Evolutionary conservation across 257 asterid species (phyloP).

Genomic region (Parsonsia alboflavescens): DNA sequence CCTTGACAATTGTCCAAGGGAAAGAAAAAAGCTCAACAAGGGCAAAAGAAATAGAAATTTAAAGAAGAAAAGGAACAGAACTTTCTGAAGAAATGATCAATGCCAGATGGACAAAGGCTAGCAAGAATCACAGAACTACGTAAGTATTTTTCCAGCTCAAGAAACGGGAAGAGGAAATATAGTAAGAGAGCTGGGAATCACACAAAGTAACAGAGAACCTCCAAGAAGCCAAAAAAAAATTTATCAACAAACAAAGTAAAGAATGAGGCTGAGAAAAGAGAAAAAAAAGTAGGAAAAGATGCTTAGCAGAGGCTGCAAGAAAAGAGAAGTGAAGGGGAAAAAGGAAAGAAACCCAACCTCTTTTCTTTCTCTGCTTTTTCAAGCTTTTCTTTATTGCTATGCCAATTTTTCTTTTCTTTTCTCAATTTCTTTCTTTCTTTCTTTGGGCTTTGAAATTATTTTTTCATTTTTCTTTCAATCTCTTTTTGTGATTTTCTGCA

Average conservation of each 20-base stretch:
- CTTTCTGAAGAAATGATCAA: slow-evolving; percentile 41
- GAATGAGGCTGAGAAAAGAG: slow-evolving; percentile 35
- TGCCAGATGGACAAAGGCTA: slow-evolving; percentile 32
- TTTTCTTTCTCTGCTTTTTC: slow-evolving; percentile 37
- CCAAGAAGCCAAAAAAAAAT: slow-evolving; percentile 7
- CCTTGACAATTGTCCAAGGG: slow-evolving; percentile 14
- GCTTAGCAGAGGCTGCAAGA: slow-evolving; percentile 64
- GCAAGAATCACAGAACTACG: slow-evolving; percentile 32
- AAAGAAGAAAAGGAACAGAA: slow-evolving; percentile 30
- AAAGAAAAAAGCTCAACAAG: slow-evolving; percentile 25
- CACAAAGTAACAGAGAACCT: slow-evolving; percentile 27
- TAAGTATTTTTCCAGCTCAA: slow-evolving; percentile 27
- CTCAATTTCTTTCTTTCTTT: slow-evolving; percentile 6
- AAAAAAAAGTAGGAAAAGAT: slow-evolving; percentile 50
- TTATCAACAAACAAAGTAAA: slow-evolving; percentile 26
- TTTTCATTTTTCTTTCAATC: slow-evolving; percentile 9
- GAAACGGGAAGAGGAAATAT: slow-evolving; percentile 36
- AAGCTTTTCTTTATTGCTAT: slow-evolving; percentile 21
- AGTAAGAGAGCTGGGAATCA: slow-evolving; percentile 28
- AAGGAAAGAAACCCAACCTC: slow-evolving; percentile 34
- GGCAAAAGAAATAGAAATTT: slow-evolving; percentile 16
- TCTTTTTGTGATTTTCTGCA: slow-evolving; percentile 33
- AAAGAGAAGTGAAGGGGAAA: slow-evolving; percentile 39
- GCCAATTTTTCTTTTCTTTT: neutral
- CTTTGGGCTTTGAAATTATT: neutral